A percentile compares a stretch with the other conserved stretches of the same genome.
Conservation (phyloP, 306 rosid species). For the Calophaca sinica region DNA sequence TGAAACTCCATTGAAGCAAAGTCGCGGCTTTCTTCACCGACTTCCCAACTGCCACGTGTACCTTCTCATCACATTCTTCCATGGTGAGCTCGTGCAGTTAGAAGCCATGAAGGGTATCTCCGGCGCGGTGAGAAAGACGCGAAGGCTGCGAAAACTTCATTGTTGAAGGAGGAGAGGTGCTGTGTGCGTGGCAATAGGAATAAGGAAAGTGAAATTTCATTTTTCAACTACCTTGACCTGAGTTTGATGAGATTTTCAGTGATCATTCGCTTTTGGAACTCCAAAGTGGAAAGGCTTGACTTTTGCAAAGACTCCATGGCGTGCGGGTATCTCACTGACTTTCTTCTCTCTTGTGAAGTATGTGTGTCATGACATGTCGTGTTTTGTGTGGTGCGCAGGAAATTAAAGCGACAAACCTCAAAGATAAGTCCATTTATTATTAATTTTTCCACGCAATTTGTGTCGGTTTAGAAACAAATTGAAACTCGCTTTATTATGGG, state of each 20-base stretch:
- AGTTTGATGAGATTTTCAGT: background rate
- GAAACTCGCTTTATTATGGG: too few species aligned
- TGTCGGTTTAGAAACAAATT: too few species aligned
- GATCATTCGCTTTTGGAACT: background rate
- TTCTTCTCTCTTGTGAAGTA: too few species aligned
- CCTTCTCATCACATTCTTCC: slow-evolving; percentile 42
- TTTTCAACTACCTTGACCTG: too few species aligned
- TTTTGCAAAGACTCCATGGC: slow-evolving; percentile 44
- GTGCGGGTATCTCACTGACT: background rate
- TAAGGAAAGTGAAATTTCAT: too few species aligned
- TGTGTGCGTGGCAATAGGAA: too few species aligned
- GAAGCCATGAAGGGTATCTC: background rate
- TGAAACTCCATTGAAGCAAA: slow-evolving; percentile 71
- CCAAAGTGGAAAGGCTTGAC: slow-evolving; percentile 40
- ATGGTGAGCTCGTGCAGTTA: background rate
- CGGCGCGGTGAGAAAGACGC: slow-evolving; percentile 43
- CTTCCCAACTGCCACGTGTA: slow-evolving; percentile 77
- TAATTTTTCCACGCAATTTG: too few species aligned
- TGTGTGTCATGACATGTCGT: too few species aligned
- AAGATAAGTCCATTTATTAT: too few species aligned
- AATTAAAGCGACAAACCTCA: background rate
- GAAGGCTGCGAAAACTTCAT: slow-evolving; percentile 56
- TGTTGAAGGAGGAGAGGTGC: background rate
- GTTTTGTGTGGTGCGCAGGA: background rate
- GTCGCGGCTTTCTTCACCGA: slow-evolving; percentile 55